phyloP scores from a whole-genome alignment of 1,139 yeast species.

The Blastobotrys malaysiensis region DNA sequence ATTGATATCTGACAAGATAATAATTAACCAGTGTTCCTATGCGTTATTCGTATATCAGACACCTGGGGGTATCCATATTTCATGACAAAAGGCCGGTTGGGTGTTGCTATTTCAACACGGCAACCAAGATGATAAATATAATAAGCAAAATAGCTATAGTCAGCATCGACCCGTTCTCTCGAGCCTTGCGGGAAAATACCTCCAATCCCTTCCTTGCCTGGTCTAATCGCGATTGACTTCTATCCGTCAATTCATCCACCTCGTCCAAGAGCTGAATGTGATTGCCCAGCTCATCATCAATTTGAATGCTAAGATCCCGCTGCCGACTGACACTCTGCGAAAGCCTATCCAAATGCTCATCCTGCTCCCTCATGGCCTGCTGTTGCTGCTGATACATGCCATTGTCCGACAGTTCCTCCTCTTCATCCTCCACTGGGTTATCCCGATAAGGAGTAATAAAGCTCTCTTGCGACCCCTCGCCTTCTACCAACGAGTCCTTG shows the following conservation, averaged over 20 bases:
- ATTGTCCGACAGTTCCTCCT: slow-evolving; percentile 25
- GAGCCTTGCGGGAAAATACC: slow-evolving; percentile 50
- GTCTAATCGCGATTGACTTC: slow-evolving; percentile 46
- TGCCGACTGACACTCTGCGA: slow-evolving; percentile 61
- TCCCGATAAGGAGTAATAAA: slow-evolving; percentile 44
- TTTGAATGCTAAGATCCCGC: slow-evolving; percentile 56
- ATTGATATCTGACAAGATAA: no score
- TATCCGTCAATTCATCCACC: slow-evolving; percentile 61
- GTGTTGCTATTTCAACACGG: slow-evolving; percentile 48
- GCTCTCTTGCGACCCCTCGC: slow-evolving; percentile 20
- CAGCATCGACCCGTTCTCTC: slow-evolving; percentile 67
- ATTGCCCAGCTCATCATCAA: slow-evolving; percentile 60
- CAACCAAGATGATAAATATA: slow-evolving; percentile 52
- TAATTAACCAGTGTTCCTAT: no score
- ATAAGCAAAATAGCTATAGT: slow-evolving; percentile 62
- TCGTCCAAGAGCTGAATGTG: slow-evolving; percentile 68
- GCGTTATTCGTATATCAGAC: background rate
- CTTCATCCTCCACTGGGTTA: slow-evolving; percentile 31
- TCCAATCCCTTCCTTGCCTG: slow-evolving; percentile 52
- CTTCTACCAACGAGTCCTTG: slow-evolving; percentile 32
- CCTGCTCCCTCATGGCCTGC: slow-evolving; percentile 57
- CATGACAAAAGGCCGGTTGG: background rate
- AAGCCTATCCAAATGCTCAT: slow-evolving; percentile 51
- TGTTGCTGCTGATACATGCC: slow-evolving; percentile 60
- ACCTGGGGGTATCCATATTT: no score